phyloP scores from a whole-genome alignment of 2,329 filamentous ascomycete genomes.

The Microdochium nivale region DNA sequence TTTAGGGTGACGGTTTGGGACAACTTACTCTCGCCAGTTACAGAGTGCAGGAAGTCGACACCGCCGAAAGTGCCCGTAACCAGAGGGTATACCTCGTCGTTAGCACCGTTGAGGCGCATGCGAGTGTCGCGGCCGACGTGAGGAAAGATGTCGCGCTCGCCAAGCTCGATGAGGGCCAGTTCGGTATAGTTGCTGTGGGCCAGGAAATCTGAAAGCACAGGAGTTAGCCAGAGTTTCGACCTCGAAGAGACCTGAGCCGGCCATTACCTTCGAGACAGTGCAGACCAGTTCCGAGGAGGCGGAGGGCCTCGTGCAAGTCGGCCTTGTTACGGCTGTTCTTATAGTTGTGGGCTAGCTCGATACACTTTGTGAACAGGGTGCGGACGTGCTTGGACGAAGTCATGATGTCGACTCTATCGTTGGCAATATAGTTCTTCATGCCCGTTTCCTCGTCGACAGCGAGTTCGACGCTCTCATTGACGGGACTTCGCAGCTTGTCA shows the following conservation, averaged over 20 bases:
- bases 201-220: constrained; percentile 56
- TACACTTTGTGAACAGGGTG: constrained; percentile 62
- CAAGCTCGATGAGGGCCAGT: constrained; percentile 78
- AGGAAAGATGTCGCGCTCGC: constrained; percentile 73
- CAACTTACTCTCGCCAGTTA: constrained; percentile 54
- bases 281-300: constrained; percentile 76
- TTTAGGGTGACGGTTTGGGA: background rate
- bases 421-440: constrained; percentile 92
- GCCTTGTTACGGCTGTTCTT: constrained; percentile 54
- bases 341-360: constrained; percentile 74
- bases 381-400: constrained; percentile 74
- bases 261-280: constrained; percentile 72
- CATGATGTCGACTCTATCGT: constrained; percentile 68
- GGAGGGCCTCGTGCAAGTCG: constrained; percentile 82
- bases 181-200: constrained; percentile 93
- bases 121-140: constrained; percentile 73
- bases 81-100: constrained; percentile 63
- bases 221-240: background rate
- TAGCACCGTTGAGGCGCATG: constrained; percentile 60
- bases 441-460: constrained; percentile 66
- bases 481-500: constrained; percentile 66
- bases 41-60: constrained; percentile 88
- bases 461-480: constrained; percentile 73
- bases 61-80: constrained; percentile 91
- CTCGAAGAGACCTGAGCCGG: background rate